Evolutionary conservation across 306 rosid genomes (phyloP).

Genomic region (Ormosia semicastrata): DNA sequence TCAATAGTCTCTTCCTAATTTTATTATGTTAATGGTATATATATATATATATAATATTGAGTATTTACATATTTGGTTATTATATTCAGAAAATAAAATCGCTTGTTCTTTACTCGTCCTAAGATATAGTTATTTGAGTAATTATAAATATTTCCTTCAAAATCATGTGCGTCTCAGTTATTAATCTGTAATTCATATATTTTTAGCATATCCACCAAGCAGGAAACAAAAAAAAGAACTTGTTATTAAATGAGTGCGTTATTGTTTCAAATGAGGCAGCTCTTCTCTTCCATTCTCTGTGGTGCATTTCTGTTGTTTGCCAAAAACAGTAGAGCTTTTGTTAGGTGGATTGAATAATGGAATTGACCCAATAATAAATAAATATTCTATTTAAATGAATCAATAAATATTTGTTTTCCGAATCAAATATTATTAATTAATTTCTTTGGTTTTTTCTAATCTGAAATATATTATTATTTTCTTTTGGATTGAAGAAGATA

Average conservation of each 20-base stretch:
- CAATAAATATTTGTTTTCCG: not conserved
- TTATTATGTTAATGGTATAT: too few species aligned
- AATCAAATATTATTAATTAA: not conserved
- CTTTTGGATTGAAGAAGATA: not conserved
- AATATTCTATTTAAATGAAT: not conserved
- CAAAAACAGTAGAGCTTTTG: not conserved
- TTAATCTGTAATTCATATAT: not conserved
- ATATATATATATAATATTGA: too few species aligned
- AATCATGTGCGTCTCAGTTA: not conserved
- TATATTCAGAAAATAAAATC: too few species aligned
- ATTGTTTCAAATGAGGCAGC: not conserved
- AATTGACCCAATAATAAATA: constrained; percentile 14
- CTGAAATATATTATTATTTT: not conserved
- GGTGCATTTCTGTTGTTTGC: not conserved
- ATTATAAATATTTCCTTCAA: not conserved
- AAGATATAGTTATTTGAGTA: not conserved
- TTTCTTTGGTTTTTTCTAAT: too few species aligned
- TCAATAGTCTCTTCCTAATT: too few species aligned
- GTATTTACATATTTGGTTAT: too few species aligned
- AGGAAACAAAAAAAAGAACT: not conserved
- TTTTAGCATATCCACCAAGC: not conserved
- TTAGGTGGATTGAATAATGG: constrained; percentile 10
- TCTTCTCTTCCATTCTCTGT: not conserved
- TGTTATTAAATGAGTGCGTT: not conserved
- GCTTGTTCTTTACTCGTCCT: not conserved